Evolutionary conservation across 176 grass and related monocot genomes (phyloP), one percentile per base, ranked within the genome.

Genomic region (Eleusine coracana): DNA sequence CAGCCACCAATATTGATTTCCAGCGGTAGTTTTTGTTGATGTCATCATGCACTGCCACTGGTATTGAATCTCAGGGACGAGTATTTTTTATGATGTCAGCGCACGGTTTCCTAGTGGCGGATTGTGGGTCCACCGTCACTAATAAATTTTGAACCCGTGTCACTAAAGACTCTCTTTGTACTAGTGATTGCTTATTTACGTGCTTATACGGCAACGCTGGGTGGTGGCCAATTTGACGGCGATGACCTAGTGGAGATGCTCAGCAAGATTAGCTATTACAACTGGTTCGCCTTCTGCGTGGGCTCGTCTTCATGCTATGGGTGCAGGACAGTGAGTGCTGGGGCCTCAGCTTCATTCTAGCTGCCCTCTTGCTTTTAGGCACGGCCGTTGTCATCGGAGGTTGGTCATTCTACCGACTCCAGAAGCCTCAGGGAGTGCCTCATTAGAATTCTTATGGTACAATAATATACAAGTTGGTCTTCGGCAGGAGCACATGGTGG

Each of bases 201-300:
- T 3, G 84, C 34, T 2, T 89, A 82, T 45, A 58, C 84, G 14
- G 55, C 87, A 29, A 82, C 87, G 21, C 83, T 91, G 27, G 92
- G 89, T 34, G 92, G 88, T 1, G 92, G 91, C 68, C 92, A 94
- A 64, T 91, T 94, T 65, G 89, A 94, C 61, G 66, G 68, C 40
- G 76, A 75, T 62, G 62, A 79, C 76, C 71, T 63, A 1, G 18
- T 1, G 40, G 86, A 90, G 76, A 56, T 67, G 49, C 79, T 36
- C 58, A 49, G 29, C 41, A 86, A 86, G 75, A 79, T 42, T 12
- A 92, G 85, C 69, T 94, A 80, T 82, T 94, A 92, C 84, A 94
- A 92, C 83, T 90, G 88, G 86, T 94, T 48, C 74, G 45, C 80
- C 41, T 94, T 92, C 72, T 75, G 70, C 15, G 77, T 27, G 89